Evolutionary conservation across 257 asterid species (phyloP), one percentile per base, ranked within the genome.

Genomic region (Fraxinus quadrangulata): DNA sequence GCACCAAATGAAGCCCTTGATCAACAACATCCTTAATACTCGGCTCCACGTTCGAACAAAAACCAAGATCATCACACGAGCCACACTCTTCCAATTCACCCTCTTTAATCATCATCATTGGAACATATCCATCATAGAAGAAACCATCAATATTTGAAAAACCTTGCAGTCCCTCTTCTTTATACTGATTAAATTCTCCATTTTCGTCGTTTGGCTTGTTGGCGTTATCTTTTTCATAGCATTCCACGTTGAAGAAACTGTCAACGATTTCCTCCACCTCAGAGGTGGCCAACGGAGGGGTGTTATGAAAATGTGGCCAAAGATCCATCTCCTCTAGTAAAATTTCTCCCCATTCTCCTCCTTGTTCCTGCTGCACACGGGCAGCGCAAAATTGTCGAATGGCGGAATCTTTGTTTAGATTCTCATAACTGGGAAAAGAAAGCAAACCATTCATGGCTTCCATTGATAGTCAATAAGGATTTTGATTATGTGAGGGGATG

Each of bases 321-420:
- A 79, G 34, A 75, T 78, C 83, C 75, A 71, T 31, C 21, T 72
- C 83, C 11, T 68, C 81, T 0, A 61, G 71, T 3, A 49, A 63
- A 14, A 56, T 73, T 40, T 26, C 75, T 42, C 63, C 66, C 73
- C 75, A 45, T 67, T 75, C 78, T 68, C 61, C 73, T 1, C 45
- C 81, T 28, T 59, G 66, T 23, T 78, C 79, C 61, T 83, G 87
- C 85, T 83, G 85, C 49, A 80, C 28, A 2, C 92, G 86, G 61
- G 93, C 92, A 3, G 89, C 83, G 81, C 96, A 88, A 67, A 84
- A 87, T 71, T 75, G 93, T 4, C 92, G 84, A 56, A 90, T 90
- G 79, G 92, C 86, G 14, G 80, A 68, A 31, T 81, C 86, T 36
- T 77, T 86, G 72, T 66, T 56, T 77, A 75, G 69, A 66, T 39